Evolutionary conservation across 805 yeast species (phyloP), one percentile per base, ranked within the genome.

Genomic region (Saccharomyces eubayanus): DNA sequence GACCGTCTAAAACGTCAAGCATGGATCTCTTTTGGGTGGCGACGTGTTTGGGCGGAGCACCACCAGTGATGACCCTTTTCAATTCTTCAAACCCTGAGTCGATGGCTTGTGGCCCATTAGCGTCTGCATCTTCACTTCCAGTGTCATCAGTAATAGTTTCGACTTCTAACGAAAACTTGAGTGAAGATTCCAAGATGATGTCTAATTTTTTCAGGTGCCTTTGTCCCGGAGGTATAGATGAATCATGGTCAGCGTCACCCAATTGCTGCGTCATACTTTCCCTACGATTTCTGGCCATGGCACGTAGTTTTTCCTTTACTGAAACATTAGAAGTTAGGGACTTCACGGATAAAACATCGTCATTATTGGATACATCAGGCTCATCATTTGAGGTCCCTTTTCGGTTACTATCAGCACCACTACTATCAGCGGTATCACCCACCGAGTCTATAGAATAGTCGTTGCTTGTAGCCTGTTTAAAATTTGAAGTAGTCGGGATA

Each of bases 51-150:
- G 30, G 53, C 31, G 36, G 46, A 21, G 49, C 47, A 28, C 62
- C 62, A 10, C 71, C 71, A 1, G 69, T 65, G 20, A 68, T 52
- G 1, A 62, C 62, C 24, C 57, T 60, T 53, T 61, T 66, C 48
- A 68, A 45, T 16, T 61, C 57, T 4, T 53, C 54, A 41, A 64
- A 59, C 5, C 58, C 59, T 3, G 59, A 46, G 12, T 60, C 59
- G 24, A 16, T 36, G 9, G 24, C 1, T 8, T 16, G 43, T 36
- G 43, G 2, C 12, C 43, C 8, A 6, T 8, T 36, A 8, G 10
- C 43, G 12, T 51, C 36, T 11, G 29, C 28, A 21, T 48, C 49
- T n/a, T 16, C 51, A 20, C 55, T 58, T 14, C 53, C 46, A 31
- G 56, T 50, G 28, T 53, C 52, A 27, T 56, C 57, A n/a, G 59